phyloP scores from a whole-genome alignment of 495 filamentous ascomycete species.

The Jackrogersella minutella region DNA sequence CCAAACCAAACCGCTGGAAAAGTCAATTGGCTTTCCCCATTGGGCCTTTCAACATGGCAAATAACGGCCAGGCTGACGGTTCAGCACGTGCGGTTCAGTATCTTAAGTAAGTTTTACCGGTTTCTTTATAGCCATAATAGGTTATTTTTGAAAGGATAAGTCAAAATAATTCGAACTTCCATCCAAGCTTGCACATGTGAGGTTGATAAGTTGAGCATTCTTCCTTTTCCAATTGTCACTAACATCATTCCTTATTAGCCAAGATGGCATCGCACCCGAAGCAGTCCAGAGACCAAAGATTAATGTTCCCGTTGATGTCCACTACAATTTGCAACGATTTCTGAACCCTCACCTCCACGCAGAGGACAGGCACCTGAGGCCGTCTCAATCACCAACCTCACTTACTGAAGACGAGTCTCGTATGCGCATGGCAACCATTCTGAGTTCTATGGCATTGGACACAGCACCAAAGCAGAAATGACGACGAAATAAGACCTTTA shows the following conservation, averaged over 20 bases:
- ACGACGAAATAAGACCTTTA: too few species aligned
- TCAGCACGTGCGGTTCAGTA: conserved; percentile 40
- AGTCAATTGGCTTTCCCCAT: conserved; percentile 19
- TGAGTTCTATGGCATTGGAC: conserved; percentile 23
- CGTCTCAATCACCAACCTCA: conserved; percentile 29
- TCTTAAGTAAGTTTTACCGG: conserved; percentile 31
- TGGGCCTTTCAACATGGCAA: conserved; percentile 28
- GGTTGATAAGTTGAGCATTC: too few species aligned
- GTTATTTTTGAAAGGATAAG: too few species aligned
- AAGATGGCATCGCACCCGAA: conserved; percentile 22
- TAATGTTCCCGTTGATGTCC: conserved; percentile 36
- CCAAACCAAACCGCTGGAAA: conserved; percentile 34
- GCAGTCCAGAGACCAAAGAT: conserved; percentile 28
- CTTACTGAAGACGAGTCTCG: conserved; percentile 42
- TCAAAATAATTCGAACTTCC: too few species aligned
- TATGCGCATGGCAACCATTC: conserved; percentile 40
- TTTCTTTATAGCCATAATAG: too few species aligned
- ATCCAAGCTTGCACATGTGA: too few species aligned
- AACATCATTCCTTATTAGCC: conserved; percentile 12
- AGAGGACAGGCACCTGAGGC: conserved; percentile 36
- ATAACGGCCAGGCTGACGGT: conserved; percentile 30
- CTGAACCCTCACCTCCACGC: conserved; percentile 42
- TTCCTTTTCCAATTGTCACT: not conserved
- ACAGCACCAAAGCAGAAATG: conserved; percentile 14
- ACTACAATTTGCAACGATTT: conserved; percentile 42